phyloP scores from a whole-genome alignment of 768 basidiomycete genomes.

The Scleroderma bovista region DNA sequence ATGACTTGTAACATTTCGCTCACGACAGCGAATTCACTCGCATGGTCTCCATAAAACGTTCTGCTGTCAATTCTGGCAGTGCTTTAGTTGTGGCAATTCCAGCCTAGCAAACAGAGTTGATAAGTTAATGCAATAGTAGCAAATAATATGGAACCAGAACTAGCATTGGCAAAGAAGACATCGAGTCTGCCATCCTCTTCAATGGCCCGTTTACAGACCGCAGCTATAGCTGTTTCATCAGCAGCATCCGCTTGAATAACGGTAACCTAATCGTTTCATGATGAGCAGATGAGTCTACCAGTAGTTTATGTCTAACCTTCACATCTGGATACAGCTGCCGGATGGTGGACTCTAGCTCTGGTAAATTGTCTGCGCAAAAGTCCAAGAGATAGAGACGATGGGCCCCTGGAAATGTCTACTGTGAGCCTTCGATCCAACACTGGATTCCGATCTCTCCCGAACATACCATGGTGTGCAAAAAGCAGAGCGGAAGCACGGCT shows the following conservation, averaged over 20 bases:
- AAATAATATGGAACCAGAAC: slow-evolving; percentile 14
- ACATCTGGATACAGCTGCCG: slow-evolving; percentile 66
- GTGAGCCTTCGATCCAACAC: slow-evolving; percentile 1
- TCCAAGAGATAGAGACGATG: slow-evolving; percentile 75
- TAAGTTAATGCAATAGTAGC: neutral
- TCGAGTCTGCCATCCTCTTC: slow-evolving; percentile 83
- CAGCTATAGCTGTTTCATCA: slow-evolving; percentile 62
- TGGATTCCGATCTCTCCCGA: slow-evolving; percentile 1
- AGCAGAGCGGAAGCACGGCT: slow-evolving; percentile 69
- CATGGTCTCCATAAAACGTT: slow-evolving; percentile 71
- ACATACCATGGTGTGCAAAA: slow-evolving; percentile 74
- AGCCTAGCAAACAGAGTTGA: slow-evolving; percentile 43
- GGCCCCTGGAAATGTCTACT: slow-evolving; percentile 45
- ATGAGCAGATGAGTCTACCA: slow-evolving; percentile 3
- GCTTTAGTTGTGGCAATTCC: slow-evolving; percentile 46
- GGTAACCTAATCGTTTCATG: slow-evolving; percentile 57
- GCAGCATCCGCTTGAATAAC: slow-evolving; percentile 78
- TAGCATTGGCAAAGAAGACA: slow-evolving; percentile 92
- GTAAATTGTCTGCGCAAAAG: slow-evolving; percentile 61
- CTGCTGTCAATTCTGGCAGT: slow-evolving; percentile 51
- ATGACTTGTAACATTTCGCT: slow-evolving; percentile 8
- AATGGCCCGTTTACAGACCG: slow-evolving; percentile 65
- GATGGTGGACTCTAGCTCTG: slow-evolving; percentile 65
- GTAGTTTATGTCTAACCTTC: slow-evolving; percentile 43
- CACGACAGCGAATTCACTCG: slow-evolving; percentile 71